These are phyloP conservation scores for Citrullus amarus DNA, from an alignment of 306 rosid species.

Conservation along the genomic window DNA sequence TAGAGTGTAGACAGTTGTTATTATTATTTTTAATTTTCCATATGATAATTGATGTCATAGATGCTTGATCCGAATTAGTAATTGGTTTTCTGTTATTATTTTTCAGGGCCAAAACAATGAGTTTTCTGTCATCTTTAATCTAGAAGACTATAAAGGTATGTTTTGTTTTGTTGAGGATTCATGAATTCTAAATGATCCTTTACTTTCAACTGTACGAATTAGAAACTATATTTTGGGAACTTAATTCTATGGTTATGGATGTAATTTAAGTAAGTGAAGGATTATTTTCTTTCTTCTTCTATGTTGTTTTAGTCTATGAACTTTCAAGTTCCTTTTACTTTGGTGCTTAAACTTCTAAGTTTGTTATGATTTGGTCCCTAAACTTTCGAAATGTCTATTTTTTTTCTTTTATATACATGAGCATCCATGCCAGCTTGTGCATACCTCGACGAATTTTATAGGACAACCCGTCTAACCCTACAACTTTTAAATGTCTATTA, in stretches of 20 bases:
- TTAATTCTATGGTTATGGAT: background rate
- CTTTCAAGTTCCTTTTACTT: background rate
- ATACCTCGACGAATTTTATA: too few species aligned
- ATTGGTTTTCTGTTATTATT: slow-evolving; percentile 21
- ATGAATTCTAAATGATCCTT: background rate
- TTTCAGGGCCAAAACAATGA: slow-evolving; percentile 80
- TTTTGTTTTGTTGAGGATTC: background rate
- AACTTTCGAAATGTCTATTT: too few species aligned
- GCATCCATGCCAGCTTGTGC: too few species aligned
- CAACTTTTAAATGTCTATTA: background rate
- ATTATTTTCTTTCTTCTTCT: background rate
- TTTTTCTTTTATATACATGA: too few species aligned
- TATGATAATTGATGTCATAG: background rate
- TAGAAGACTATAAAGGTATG: slow-evolving; percentile 91
- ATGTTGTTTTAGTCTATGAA: background rate
- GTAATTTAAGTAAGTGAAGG: background rate
- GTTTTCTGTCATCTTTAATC: slow-evolving; percentile 71
- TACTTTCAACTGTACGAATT: background rate
- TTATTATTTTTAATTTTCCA: background rate
- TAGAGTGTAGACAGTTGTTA: background rate
- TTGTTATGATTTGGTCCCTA: too few species aligned
- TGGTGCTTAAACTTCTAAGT: too few species aligned
- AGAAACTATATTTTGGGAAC: background rate
- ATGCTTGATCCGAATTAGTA: background rate
- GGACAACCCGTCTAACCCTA: too few species aligned